Percentiles rank a stretch among this genome's conserved stretches.
phyloP scores from a whole-genome alignment of 371 early-diverging fungal species.

The Circinella minor region DNA sequence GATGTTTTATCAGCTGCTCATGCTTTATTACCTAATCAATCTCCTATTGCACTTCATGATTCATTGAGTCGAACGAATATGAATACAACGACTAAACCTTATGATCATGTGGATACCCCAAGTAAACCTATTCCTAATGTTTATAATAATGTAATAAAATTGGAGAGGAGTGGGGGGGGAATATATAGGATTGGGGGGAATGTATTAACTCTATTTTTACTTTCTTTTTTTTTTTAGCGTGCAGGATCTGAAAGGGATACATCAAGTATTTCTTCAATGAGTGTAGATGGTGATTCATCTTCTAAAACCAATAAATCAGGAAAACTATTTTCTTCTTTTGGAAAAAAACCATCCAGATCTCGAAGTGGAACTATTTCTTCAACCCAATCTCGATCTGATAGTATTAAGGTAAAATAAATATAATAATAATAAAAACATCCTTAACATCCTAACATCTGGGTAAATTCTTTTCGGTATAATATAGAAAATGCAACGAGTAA shows the following conservation, averaged over 20 bases:
- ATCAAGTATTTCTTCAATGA: conserved; percentile 19
- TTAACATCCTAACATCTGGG: too few relatives aligned
- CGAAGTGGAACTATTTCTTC: conserved; percentile 24
- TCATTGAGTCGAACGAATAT: conserved; percentile 18
- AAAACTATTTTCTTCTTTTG: conserved; percentile 30
- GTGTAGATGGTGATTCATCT: conserved; percentile 10
- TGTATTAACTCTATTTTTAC: not conserved
- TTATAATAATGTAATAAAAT: not conserved
- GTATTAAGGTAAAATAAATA: conserved; percentile 34
- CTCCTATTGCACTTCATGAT: conserved; percentile 22
- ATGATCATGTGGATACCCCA: conserved; percentile 47
- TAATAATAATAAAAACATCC: too few relatives aligned
- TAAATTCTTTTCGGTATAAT: too few relatives aligned
- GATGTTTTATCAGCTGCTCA: conserved; percentile 45
- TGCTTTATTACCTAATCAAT: conserved; percentile 37
- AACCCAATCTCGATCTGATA: conserved; percentile 17
- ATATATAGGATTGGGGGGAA: not conserved
- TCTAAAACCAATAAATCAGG: conserved; percentile 4
- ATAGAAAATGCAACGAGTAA: not conserved
- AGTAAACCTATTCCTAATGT: conserved; percentile 28
- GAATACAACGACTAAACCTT: conserved; percentile 22
- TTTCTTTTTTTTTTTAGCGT: not conserved
- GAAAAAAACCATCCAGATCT: conserved; percentile 30
- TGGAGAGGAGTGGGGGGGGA: too few relatives aligned
- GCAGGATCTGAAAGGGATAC: conserved; percentile 7